These are phyloP conservation scores for Pseudogymnoascus sp. DNA, from an alignment of 2,329 filamentous ascomycete species.

Conservation along the genomic window DNA sequence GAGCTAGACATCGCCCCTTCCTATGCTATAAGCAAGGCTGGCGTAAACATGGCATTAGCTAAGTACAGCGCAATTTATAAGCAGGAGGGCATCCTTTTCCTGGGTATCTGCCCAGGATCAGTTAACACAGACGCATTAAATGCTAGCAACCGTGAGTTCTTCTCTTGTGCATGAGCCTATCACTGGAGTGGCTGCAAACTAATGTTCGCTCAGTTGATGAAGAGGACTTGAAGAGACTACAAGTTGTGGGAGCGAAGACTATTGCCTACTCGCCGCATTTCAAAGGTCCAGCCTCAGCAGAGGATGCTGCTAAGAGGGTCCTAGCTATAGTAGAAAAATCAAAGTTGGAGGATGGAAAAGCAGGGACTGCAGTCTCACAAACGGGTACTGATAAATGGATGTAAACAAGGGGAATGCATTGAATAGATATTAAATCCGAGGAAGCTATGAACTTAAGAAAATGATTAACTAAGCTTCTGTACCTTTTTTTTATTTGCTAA, in stretches of 20 bases:
- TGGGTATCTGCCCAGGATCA: constrained; percentile 43
- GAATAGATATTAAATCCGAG: neutral
- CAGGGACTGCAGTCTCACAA: neutral
- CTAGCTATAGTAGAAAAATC: constrained; percentile 31
- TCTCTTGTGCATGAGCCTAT: neutral
- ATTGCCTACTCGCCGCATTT: constrained; percentile 35
- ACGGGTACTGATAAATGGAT: neutral
- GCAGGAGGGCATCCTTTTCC: constrained; percentile 43
- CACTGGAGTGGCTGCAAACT: neutral
- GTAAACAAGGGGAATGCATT: neutral
- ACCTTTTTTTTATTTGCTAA: neutral
- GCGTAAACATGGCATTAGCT: constrained; percentile 42
- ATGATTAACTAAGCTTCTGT: neutral
- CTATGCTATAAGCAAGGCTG: constrained; percentile 45
- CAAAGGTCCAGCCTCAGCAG: constrained; percentile 29
- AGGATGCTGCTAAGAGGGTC: constrained; percentile 31
- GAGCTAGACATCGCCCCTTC: constrained; percentile 31
- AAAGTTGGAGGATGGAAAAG: constrained; percentile 33
- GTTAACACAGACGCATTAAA: constrained; percentile 33
- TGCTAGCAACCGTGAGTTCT: constrained; percentile 10
- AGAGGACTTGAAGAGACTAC: constrained; percentile 23
- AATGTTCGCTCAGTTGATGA: constrained; percentile 12
- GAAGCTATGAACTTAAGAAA: neutral
- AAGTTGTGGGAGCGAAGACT: constrained; percentile 27
- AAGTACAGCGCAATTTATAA: constrained; percentile 39